Evolutionary conservation across 768 basidiomycete species (phyloP).

Genomic region (Calocybe cyanea): DNA sequence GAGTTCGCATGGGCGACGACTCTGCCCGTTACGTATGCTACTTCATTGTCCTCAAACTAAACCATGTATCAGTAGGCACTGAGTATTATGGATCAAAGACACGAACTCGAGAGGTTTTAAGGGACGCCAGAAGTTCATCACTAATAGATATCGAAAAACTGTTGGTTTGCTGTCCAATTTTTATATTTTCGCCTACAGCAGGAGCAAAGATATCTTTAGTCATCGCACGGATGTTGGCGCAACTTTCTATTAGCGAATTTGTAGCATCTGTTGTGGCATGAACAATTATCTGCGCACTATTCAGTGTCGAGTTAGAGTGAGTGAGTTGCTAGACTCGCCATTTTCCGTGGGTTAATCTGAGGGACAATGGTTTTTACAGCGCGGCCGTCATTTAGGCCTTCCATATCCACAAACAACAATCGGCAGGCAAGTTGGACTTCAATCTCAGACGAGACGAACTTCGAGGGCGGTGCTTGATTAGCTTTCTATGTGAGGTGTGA

Average conservation of each 20-base stretch:
- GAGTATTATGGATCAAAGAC: neutral
- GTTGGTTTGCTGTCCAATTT: slow-evolving; percentile 94
- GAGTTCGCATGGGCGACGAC: slow-evolving; percentile 83
- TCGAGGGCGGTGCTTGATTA: slow-evolving; percentile 84
- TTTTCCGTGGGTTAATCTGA: slow-evolving; percentile 92
- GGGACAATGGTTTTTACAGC: slow-evolving; percentile 96
- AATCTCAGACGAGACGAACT: slow-evolving; percentile 74
- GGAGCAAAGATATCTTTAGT: slow-evolving; percentile 92
- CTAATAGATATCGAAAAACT: slow-evolving; percentile 93
- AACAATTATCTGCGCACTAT: slow-evolving; percentile 70
- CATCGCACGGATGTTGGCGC: slow-evolving; percentile 81
- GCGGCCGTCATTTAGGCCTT: slow-evolving; percentile 94
- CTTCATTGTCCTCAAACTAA: slow-evolving; percentile 97
- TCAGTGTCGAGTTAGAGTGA: slow-evolving; percentile 3
- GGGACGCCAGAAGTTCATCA: slow-evolving; percentile 73
- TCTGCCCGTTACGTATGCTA: slow-evolving; percentile 89
- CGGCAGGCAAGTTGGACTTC: slow-evolving; percentile 83
- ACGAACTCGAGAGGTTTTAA: slow-evolving; percentile 86
- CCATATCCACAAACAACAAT: slow-evolving; percentile 91
- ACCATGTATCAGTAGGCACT: neutral
- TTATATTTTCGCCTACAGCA: slow-evolving; percentile 65
- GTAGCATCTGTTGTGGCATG: slow-evolving; percentile 70
- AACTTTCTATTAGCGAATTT: slow-evolving; percentile 72
- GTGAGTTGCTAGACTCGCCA: slow-evolving; percentile 47
- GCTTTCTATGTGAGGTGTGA: slow-evolving; percentile 47